These are phyloP conservation scores for Paecilomyces dactylethromorphus DNA, from an alignment of 2,329 filamentous ascomycete species.

Conservation along the genomic window DNA sequence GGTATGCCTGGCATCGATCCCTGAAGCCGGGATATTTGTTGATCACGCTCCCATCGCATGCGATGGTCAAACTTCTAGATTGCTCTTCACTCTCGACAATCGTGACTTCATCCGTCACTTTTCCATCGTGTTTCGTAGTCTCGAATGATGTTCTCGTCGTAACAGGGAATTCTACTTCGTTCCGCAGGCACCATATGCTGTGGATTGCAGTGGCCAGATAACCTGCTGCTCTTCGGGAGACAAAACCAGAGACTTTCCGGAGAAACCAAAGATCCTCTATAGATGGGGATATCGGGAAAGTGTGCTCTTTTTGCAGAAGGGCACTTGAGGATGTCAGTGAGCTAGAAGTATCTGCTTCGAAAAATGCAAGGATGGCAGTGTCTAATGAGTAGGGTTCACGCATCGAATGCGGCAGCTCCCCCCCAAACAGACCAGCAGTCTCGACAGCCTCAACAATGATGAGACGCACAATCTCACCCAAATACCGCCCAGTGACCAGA, in stretches of 20 bases:
- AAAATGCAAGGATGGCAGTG: constrained; percentile 51
- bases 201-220: constrained; percentile 60
- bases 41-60: constrained; percentile 48
- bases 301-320: constrained; percentile 47
- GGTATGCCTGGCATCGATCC: constrained; percentile 35
- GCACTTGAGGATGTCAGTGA: constrained; percentile 33
- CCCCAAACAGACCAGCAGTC: constrained; percentile 50
- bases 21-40: constrained; percentile 46
- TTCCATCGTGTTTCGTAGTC: constrained; percentile 13
- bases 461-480: constrained; percentile 57
- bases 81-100: constrained; percentile 24
- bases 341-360: constrained; percentile 44
- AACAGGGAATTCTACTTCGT: constrained; percentile 38
- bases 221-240: constrained; percentile 54
- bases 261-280: constrained; percentile 50
- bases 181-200: constrained; percentile 53
- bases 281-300: constrained; percentile 38
- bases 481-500: constrained; percentile 56
- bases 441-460: constrained; percentile 55
- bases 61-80: constrained; percentile 35
- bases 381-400: constrained; percentile 54
- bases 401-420: constrained; percentile 50
- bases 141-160: constrained; percentile 13
- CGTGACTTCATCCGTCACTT: constrained; percentile 24
- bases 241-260: constrained; percentile 44